These are phyloP conservation scores for Alnus rubra DNA, from an alignment of 306 rosid genomes.

Conservation along the genomic window DNA sequence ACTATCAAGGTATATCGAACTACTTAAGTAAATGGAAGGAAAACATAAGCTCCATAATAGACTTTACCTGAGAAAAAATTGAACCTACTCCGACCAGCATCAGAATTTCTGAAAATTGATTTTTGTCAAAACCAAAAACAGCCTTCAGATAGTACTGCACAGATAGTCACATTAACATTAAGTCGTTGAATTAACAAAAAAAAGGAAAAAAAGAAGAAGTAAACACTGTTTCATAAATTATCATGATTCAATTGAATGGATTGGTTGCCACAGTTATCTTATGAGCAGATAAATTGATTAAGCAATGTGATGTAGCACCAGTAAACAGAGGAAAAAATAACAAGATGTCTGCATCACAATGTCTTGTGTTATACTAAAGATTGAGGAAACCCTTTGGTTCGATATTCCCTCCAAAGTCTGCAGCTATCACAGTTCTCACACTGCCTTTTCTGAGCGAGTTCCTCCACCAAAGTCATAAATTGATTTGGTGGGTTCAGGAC, in stretches of 20 bases:
- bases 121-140: slow-evolving; percentile 70
- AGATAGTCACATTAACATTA: slow-evolving; percentile 23
- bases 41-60: background rate
- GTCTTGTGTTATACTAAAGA: background rate
- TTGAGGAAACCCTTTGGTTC: background rate
- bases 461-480: background rate
- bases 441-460: background rate
- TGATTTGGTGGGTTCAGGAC: background rate
- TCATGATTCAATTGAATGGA: background rate
- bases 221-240: background rate
- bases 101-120: slow-evolving; percentile 71
- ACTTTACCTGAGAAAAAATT: slow-evolving; percentile 72
- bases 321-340: too few relatives aligned
- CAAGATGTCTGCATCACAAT: background rate
- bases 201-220: background rate
- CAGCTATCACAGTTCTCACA: background rate
- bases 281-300: background rate
- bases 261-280: background rate
- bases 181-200: slow-evolving; percentile 8
- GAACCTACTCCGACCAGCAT: slow-evolving; percentile 77
- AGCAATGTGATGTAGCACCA: background rate
- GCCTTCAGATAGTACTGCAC: slow-evolving; percentile 87
- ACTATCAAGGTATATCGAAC: background rate
- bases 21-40: background rate
- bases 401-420: background rate